A percentile compares a stretch with the other conserved stretches of the same genome.
Evolutionary conservation across 192 early-diverging fungal genomes (phyloP).

Genomic region (Kappamyces sp.): DNA sequence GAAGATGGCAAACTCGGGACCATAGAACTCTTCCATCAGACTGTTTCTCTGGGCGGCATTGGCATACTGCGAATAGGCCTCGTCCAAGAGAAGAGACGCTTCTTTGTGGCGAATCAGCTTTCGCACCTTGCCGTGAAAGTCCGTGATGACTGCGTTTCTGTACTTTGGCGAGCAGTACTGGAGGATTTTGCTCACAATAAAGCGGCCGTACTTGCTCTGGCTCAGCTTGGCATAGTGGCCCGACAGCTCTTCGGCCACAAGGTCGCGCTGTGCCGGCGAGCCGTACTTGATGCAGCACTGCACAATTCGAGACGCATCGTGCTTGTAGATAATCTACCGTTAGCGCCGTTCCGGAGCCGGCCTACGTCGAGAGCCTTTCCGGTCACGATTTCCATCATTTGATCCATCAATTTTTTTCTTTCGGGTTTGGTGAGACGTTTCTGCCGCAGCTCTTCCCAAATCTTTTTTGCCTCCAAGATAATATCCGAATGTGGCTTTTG

Average conservation of each 20-base stretch:
- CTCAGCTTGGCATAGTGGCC: conserved; percentile 70
- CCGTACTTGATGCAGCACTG: conserved; percentile 92
- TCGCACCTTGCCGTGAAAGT: conserved; percentile 75
- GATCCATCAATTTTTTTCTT: conserved; percentile 58
- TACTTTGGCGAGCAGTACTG: conserved; percentile 72
- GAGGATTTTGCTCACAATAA: conserved; percentile 79
- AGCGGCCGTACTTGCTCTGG: conserved; percentile 77
- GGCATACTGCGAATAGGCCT: conserved; percentile 73
- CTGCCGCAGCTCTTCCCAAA: conserved; percentile 82
- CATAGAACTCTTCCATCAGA: conserved; percentile 89
- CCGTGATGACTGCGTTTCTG: conserved; percentile 63
- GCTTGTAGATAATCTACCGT: conserved; percentile 75
- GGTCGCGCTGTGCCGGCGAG: conserved; percentile 61
- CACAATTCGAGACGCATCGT: conserved; percentile 89
- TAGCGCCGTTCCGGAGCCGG: background rate
- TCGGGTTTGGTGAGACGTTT: conserved; percentile 60
- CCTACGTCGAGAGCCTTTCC: conserved; percentile 71
- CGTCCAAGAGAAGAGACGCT: conserved; percentile 79
- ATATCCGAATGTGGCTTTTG: conserved; percentile 64
- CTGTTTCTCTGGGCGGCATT: conserved; percentile 64
- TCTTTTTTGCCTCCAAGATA: conserved; percentile 63
- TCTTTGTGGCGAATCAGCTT: conserved; percentile 84
- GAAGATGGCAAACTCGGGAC: conserved; percentile 83
- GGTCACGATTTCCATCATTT: conserved; percentile 73
- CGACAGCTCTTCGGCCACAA: conserved; percentile 74